Conservation (phyloP, 148 eudicot species). For the Rhododendron vialii region DNA sequence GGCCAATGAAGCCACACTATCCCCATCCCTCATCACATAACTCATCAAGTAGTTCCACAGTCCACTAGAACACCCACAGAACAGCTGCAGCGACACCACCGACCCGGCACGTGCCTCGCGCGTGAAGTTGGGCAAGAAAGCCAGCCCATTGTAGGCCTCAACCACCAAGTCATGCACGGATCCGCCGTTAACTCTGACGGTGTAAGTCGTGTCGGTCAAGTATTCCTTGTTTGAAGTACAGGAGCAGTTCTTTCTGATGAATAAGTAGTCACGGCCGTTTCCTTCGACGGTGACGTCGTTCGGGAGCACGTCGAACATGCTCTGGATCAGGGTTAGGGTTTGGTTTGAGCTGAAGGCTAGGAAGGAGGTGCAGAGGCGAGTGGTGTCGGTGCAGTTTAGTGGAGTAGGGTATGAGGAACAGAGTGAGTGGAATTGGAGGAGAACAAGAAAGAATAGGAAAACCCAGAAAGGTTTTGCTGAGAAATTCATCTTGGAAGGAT, state of each 20-base stretch:
- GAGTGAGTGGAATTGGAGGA: slow-evolving; percentile 7
- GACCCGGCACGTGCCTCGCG: slow-evolving; percentile 43
- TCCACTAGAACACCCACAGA: slow-evolving; percentile 96
- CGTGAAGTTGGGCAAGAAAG: slow-evolving; percentile 39
- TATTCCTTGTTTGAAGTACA: slow-evolving; percentile 50
- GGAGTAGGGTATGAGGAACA: slow-evolving; percentile 36
- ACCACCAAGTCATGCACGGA: slow-evolving; percentile 59
- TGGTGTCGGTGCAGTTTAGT: slow-evolving; percentile 67
- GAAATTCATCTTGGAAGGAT: slow-evolving; percentile 2
- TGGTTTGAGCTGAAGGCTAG: slow-evolving; percentile 51
- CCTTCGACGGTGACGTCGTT: slow-evolving; percentile 66
- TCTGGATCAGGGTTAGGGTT: slow-evolving; percentile 49
- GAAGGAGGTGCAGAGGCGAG: slow-evolving; percentile 72
- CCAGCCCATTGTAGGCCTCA: slow-evolving; percentile 68
- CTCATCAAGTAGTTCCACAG: slow-evolving; percentile 97
- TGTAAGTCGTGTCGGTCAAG: slow-evolving; percentile 64
- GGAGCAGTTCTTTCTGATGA: slow-evolving; percentile 80
- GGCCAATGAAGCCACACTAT: slow-evolving; percentile 68
- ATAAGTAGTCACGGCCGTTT: slow-evolving; percentile 44
- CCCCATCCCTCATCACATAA: slow-evolving; percentile 83
- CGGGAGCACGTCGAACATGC: slow-evolving; percentile 83
- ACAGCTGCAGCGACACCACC: slow-evolving; percentile 57
- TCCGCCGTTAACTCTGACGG: slow-evolving; percentile 57
- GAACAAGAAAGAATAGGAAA: not conserved
- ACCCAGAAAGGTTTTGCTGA: not conserved